Percentiles rank a stretch among this genome's conserved stretches.
phyloP scores from a whole-genome alignment of 768 basidiomycete genomes.

The Mrakia blollopis region DNA sequence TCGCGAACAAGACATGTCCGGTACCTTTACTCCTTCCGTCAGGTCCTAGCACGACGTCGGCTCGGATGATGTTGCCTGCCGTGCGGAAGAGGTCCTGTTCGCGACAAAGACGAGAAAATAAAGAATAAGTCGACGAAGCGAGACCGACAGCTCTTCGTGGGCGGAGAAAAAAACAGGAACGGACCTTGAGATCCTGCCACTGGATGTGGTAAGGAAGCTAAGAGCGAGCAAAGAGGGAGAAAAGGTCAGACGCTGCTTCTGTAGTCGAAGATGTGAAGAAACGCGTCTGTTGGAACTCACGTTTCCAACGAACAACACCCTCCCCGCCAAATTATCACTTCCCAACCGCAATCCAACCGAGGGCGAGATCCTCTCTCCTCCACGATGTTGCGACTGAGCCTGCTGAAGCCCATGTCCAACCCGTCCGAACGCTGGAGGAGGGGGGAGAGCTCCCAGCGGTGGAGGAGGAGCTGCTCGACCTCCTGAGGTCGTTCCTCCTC shows the following conservation, averaged over 20 bases:
- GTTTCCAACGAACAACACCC: conserved; percentile 76
- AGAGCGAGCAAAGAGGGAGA: neutral
- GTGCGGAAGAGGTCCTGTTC: conserved; percentile 72
- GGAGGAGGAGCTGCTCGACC: conserved; percentile 2
- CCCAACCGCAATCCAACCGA: neutral
- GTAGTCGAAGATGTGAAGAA: no score
- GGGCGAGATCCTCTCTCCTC: neutral
- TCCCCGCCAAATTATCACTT: conserved; percentile 25
- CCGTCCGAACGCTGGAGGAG: conserved; percentile 13
- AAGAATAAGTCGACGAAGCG: no score
- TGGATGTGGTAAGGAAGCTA: conserved; percentile 45
- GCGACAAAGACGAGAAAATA: no score
- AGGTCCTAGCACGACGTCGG: conserved; percentile 72
- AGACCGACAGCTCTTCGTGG: no score
- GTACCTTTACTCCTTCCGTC: conserved; percentile 89
- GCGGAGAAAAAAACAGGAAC: no score
- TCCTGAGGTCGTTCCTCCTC: neutral
- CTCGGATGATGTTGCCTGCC: conserved; percentile 85
- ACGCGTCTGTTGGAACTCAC: conserved; percentile 50
- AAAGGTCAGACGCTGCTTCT: no score
- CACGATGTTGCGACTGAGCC: neutral
- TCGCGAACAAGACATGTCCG: conserved; percentile 83
- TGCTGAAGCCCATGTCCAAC: conserved; percentile 10
- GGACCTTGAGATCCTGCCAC: conserved; percentile 88
- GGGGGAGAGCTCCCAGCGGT: conserved; percentile 17